Base-by-base conservation (phyloP, 2,329 filamentous ascomycete genomes). In the Cercospora sesami region DNA sequence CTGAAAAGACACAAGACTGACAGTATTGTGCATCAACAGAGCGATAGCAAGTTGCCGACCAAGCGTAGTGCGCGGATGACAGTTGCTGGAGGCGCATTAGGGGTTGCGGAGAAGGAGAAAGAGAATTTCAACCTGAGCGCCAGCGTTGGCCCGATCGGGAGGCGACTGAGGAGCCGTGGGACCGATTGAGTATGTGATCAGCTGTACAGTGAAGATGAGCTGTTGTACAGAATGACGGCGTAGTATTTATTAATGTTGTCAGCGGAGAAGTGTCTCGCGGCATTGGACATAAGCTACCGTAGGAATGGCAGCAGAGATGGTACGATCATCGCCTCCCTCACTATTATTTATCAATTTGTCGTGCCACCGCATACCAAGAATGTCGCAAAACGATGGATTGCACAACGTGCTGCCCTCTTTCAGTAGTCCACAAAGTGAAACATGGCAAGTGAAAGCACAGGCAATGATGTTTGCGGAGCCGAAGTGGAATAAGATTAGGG, bases 1-100 rank as follows among this genome's bases (percentile, higher is more conserved):
- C 75, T 81, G 63, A 85, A 84, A 73, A 80, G 83, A 68, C 79
- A 80, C 63, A 76, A 79, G 62, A 83, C 82, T 69, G 70, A 73
- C 69, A 71, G 71, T 28, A 53, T 72, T 48, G 18, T 64, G 21
- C 30, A 64, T 57, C 65, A 69, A 60, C 73, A 71, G 68, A 72
- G 69, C 63, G 78, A 76, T 10, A 80, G 77, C 62, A 83, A 82
- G 72, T 65, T 84, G 73, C 82, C 82, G 8, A 81, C 78, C 76
- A 82, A 77, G 73, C 77, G 76, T 71, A 73, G 72, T 48, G 72
- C 71, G 69, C 66, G 81, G 61, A 82, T 80, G 76, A 84, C 81
- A 21, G 80, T 83, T 9, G 78, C 80, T 3, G 79, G 75, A 10
- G 62, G 51, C 7, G 62, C 58, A 3, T 23, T 59, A 9, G 42